phyloP scores from a whole-genome alignment of 2,329 filamentous ascomycete genomes.

The Alternaria sp. region DNA sequence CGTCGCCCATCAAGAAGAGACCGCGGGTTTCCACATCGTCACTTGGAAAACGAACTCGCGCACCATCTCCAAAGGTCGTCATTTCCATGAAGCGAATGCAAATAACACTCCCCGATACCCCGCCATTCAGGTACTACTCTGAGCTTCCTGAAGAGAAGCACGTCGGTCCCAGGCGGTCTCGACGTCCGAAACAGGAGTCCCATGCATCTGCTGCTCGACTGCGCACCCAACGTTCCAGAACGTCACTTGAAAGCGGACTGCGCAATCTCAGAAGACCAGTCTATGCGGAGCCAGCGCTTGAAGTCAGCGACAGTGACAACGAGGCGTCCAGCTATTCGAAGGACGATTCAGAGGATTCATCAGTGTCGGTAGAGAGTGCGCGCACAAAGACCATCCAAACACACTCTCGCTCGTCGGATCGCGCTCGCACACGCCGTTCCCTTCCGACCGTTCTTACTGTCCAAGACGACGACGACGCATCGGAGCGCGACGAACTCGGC shows the following conservation, averaged over 20 bases:
- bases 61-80: slow-evolving; percentile 35
- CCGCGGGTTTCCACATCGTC: slow-evolving; percentile 11
- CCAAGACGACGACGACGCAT: background rate
- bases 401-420: background rate
- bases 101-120: slow-evolving; percentile 22
- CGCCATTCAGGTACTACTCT: slow-evolving; percentile 22
- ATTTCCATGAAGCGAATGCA: slow-evolving; percentile 30
- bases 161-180: slow-evolving; percentile 10
- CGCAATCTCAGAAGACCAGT: slow-evolving; percentile 19
- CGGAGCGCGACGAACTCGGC: slow-evolving; percentile 21
- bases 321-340: background rate
- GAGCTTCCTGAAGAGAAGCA: slow-evolving; percentile 20
- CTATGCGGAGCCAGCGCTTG: slow-evolving; percentile 15
- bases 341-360: background rate
- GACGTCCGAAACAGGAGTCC: slow-evolving; percentile 7
- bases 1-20: slow-evolving; percentile 33
- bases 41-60: slow-evolving; percentile 34
- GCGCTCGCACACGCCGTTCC: background rate
- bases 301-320: background rate
- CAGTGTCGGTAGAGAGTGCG: background rate
- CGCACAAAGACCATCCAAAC: background rate
- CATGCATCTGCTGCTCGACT: slow-evolving; percentile 3
- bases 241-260: slow-evolving; percentile 21
- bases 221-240: slow-evolving; percentile 19
- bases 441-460: background rate